Percentiles rank a stretch among this genome's conserved stretches.
phyloP scores from a whole-genome alignment of 1,284 basidiomycete genomes.

The Pholiota adiposa region DNA sequence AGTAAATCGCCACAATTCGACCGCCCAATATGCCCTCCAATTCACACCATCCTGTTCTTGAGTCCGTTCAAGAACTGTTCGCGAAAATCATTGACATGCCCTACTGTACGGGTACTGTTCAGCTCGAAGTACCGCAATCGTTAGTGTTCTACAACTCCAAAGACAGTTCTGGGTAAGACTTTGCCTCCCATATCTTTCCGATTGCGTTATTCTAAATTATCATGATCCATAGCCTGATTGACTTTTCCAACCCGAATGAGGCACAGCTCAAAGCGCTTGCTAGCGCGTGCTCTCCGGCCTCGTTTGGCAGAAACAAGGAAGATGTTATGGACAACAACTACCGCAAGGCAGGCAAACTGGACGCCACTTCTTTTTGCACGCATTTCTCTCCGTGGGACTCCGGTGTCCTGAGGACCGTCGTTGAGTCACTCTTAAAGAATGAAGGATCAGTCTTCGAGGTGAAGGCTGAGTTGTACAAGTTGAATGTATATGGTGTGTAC shows the following conservation, averaged over 20 bases:
- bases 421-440: constrained; percentile 14
- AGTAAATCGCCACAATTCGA: too few species aligned
- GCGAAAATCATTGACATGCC: too few species aligned
- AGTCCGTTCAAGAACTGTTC: too few species aligned
- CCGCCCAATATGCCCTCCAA: too few species aligned
- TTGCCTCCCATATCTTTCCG: neutral
- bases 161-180: neutral
- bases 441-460: constrained; percentile 10
- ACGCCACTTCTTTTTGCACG: constrained; percentile 17
- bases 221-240: constrained; percentile 9
- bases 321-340: constrained; percentile 24
- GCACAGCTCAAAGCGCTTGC: constrained; percentile 14
- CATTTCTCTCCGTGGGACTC: constrained; percentile 22
- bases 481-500: constrained; percentile 32
- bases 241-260: constrained; percentile 14
- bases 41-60: too few species aligned
- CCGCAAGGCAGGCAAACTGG: constrained; percentile 25
- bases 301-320: constrained; percentile 20
- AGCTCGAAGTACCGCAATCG: too few species aligned
- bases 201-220: too few species aligned
- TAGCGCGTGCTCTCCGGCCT: constrained; percentile 21
- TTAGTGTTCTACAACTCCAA: too few species aligned
- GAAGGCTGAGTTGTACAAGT: constrained; percentile 31
- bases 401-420: constrained; percentile 23
- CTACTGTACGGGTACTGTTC: too few species aligned